Evolutionary conservation across 805 yeast species (phyloP).

Genomic region (Wickerhamiella alocasiicola): DNA sequence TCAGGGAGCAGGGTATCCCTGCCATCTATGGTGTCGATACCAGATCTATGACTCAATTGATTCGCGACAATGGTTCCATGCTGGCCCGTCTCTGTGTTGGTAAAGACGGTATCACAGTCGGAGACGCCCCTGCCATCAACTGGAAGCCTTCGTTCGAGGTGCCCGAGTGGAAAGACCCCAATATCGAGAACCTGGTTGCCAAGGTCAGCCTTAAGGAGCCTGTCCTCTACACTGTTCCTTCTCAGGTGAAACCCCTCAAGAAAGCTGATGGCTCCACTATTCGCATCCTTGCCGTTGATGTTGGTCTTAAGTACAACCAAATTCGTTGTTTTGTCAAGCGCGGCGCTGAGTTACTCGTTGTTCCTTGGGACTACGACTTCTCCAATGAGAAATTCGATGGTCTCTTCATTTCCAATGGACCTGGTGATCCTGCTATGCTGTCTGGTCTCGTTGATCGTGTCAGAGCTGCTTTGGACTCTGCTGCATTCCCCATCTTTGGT

Average conservation of each 20-base stretch:
- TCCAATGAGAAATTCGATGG: constrained; percentile 80
- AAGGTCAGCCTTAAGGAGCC: constrained; percentile 73
- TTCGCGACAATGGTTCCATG: constrained; percentile 87
- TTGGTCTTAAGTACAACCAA: constrained; percentile 97
- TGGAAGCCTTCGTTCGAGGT: constrained; percentile 58
- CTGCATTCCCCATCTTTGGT: constrained; percentile 86
- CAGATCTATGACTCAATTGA: constrained; percentile 82
- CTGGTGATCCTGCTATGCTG: constrained; percentile 95
- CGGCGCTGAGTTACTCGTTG: constrained; percentile 91
- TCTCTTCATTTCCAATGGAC: constrained; percentile 93
- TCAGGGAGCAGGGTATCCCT: constrained; percentile 81
- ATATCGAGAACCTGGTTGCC: constrained; percentile 80
- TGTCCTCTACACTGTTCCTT: constrained; percentile 58
- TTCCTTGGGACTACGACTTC: constrained; percentile 90
- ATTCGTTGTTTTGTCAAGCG: constrained; percentile 91
- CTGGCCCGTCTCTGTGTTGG: constrained; percentile 62
- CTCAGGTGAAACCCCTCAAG: constrained; percentile 30
- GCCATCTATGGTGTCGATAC: constrained; percentile 98
- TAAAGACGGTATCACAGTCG: constrained; percentile 25
- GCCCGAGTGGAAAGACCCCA: constrained; percentile 91
- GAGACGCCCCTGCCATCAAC: constrained; percentile 23
- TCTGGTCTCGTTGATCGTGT: constrained; percentile 51
- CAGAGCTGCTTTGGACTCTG: constrained; percentile 43
- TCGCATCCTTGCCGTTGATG: constrained; percentile 84
- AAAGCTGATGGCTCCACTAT: constrained; percentile 62